Evolutionary conservation across 1,284 basidiomycete species (phyloP).

Genomic region (Porogramme epimiltina): DNA sequence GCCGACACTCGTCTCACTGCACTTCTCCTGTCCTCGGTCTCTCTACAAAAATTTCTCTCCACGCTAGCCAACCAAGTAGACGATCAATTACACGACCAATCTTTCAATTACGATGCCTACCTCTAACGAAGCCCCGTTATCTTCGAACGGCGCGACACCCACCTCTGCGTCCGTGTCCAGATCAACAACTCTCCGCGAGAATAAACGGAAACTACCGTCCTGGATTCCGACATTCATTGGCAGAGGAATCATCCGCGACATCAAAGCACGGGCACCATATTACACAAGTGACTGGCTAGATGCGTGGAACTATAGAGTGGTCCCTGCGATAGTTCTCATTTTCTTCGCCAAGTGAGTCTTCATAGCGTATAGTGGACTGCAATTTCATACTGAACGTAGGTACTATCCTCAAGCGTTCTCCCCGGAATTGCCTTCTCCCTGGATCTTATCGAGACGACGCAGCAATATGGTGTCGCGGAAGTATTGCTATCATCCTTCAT

Average conservation of each 20-base stretch:
- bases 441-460: conserved; percentile 91
- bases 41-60: too few relatives aligned
- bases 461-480: conserved; percentile 90
- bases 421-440: conserved; percentile 93
- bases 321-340: conserved; percentile 75
- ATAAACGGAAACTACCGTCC: conserved; percentile 4
- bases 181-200: conserved; percentile 24
- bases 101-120: too few relatives aligned
- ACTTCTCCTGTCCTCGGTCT: too few relatives aligned
- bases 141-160: too few relatives aligned
- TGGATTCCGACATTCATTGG: conserved; percentile 43
- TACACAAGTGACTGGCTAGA: conserved; percentile 88
- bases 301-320: conserved; percentile 85
- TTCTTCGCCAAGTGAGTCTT: conserved; percentile 76
- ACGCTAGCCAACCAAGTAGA: too few relatives aligned
- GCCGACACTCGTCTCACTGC: too few relatives aligned
- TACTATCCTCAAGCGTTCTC: conserved; percentile 56
- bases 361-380: neutral
- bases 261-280: conserved; percentile 78
- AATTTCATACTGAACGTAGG: too few relatives aligned
- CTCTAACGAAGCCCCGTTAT: too few relatives aligned
- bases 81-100: too few relatives aligned
- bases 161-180: conserved; percentile 15
- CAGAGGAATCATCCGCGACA: conserved; percentile 77
- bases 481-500: conserved; percentile 82